phyloP scores from a whole-genome alignment of 352 stramenopile species.

The Halophytophthora polymorphica region DNA sequence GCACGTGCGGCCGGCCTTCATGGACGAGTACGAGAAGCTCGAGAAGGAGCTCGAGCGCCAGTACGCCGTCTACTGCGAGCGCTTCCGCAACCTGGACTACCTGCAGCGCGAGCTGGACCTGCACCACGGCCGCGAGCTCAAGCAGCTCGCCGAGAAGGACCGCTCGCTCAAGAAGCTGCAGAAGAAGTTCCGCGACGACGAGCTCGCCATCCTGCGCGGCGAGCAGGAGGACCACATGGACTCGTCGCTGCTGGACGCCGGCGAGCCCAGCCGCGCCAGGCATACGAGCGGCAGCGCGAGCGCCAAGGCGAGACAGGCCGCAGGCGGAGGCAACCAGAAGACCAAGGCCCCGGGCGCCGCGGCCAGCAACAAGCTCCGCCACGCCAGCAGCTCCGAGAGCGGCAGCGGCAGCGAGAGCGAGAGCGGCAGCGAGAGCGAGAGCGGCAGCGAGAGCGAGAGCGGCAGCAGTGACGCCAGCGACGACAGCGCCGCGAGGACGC shows the following conservation, averaged over 20 bases:
- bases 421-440: conserved; percentile 36
- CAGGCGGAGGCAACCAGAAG: conserved; percentile 50
- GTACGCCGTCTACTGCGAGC: conserved; percentile 93
- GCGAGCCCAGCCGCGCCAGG: conserved; percentile 42
- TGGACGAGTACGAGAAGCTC: conserved; percentile 98
- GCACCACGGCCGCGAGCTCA: conserved; percentile 84
- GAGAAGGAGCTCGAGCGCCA: conserved; percentile 95
- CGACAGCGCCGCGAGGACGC: conserved; percentile 32
- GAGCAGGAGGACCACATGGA: conserved; percentile 84
- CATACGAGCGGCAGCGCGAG: conserved; percentile 23
- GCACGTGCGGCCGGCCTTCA: conserved; percentile 93
- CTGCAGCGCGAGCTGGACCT: conserved; percentile 92
- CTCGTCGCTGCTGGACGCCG: conserved; percentile 43
- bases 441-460: conserved; percentile 31
- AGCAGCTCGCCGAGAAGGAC: conserved; percentile 86
- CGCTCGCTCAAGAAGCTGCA: conserved; percentile 91
- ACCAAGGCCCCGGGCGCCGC: conserved; percentile 8
- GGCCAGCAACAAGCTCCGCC: conserved; percentile 34
- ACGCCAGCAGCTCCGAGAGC: conserved; percentile 37
- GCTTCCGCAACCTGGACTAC: conserved; percentile 96
- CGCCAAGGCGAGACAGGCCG: conserved; percentile 24
- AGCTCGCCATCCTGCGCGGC: conserved; percentile 84
- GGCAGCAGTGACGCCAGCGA: conserved; percentile 55
- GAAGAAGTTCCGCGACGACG: conserved; percentile 91
- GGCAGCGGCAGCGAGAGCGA: conserved; percentile 47